phyloP scores from a whole-genome alignment of 805 yeast genomes.

The Yamadazyma tumulicola region DNA sequence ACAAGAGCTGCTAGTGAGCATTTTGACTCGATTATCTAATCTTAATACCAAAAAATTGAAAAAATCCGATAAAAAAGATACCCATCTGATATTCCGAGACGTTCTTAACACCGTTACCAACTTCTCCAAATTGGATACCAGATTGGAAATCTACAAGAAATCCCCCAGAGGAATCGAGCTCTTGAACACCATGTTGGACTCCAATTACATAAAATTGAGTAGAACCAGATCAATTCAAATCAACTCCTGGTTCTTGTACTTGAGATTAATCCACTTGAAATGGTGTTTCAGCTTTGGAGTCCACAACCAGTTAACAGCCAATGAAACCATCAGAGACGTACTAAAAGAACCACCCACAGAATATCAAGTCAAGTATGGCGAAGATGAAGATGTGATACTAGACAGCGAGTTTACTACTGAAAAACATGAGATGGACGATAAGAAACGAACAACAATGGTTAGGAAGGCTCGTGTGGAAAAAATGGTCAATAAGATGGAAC shows the following conservation, averaged over 20 bases:
- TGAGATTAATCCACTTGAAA: slow-evolving; percentile 45
- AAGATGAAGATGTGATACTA: slow-evolving; percentile 10
- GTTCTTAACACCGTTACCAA: slow-evolving; percentile 46
- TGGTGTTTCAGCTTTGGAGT: slow-evolving; percentile 53
- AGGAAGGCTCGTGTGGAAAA: slow-evolving; percentile 37
- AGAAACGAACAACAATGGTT: slow-evolving; percentile 31
- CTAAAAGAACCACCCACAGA: slow-evolving; percentile 31
- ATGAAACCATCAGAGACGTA: slow-evolving; percentile 31
- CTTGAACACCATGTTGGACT: slow-evolving; percentile 25
- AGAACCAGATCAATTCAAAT: slow-evolving; percentile 46
- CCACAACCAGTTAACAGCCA: slow-evolving; percentile 44
- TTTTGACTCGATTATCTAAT: slow-evolving; percentile 42
- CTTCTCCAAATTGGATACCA: slow-evolving; percentile 31
- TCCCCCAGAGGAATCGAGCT: slow-evolving; percentile 36
- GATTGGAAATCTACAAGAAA: slow-evolving; percentile 34
- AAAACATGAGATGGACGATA: slow-evolving; percentile 23
- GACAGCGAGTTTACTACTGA: slow-evolving; percentile 10
- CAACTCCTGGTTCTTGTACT: slow-evolving; percentile 48
- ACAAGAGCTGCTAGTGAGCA: slow-evolving; percentile 42
- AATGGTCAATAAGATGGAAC: slow-evolving; percentile 29
- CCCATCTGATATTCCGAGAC: slow-evolving; percentile 59
- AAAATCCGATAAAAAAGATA: slow-evolving; percentile 59
- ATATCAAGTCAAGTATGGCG: slow-evolving; percentile 20
- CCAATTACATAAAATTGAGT: slow-evolving; percentile 39
- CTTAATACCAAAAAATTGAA: slow-evolving; percentile 55